Evolutionary conservation across 495 filamentous ascomycete genomes (phyloP), one percentile per base, ranked within the genome.

Genomic region (Penicillium waksmanii): DNA sequence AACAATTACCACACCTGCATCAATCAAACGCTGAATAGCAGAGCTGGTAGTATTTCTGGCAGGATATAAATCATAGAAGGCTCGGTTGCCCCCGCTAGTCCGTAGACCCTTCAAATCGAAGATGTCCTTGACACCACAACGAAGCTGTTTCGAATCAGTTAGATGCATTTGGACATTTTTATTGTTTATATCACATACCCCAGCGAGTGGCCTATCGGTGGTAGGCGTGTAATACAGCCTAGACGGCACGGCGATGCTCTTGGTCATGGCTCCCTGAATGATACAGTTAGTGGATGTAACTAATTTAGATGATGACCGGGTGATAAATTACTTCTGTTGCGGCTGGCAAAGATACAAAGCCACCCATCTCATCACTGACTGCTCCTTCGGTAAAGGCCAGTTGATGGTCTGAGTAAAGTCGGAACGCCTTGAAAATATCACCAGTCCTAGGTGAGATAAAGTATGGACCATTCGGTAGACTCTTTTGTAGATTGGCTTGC

Each of bases 61-160:
- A 7, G 68, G 56, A 38, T 82, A 77, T 1, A 80, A 55, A 13
- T 70, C 59, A 25, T 72, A 72, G 42, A 65, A 82, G 18, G 77
- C 69, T 31, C 75, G 73, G 50, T 74, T 81, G 1, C 78, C 77
- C 15, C 71, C 65, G 11, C 73, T 68, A 0, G 77, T 82, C 33
- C 66, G 65, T 1, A 80, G 53, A 11, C 80, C 81, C 19, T 69
- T 61, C 21, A 84, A 31, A 55, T 80, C 66, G 48, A 72, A 78
- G 34, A 78, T 74, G 36, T 84, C 81, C 53, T 79, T 81, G 15
- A 84, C 69, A 17, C 74, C 73, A 11, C 79, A 47, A 12, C 77
- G 73, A 11, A 73, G 65, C 56, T 59, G 2, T 12, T 46, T 13
- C 1, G 3, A 18, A 18, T 59, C 13, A 61, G 40, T 50, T 36